Percentiles rank a stretch among this genome's conserved stretches.
Conservation (phyloP, 2,329 filamentous ascomycete species). For the Talaromyces funiculosus region DNA sequence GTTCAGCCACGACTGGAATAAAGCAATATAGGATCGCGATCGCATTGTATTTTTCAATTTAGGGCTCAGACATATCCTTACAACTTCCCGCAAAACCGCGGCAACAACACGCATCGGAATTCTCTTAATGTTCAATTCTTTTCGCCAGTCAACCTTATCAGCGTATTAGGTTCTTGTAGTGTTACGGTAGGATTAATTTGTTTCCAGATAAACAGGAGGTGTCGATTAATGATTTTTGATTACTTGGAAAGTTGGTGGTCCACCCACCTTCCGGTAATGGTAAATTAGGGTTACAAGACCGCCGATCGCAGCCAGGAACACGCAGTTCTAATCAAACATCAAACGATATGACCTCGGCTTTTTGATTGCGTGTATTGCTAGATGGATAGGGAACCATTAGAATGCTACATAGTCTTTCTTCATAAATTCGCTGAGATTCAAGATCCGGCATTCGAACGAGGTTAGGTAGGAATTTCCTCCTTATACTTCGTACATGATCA, state of each 20-base stretch:
- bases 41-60: background rate
- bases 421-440: background rate
- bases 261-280: background rate
- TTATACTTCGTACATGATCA: background rate
- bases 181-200: background rate
- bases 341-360: background rate
- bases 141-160: background rate
- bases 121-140: background rate
- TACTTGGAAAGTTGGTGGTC: background rate
- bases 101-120: background rate
- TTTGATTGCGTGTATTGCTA: background rate
- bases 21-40: background rate
- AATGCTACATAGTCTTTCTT: background rate
- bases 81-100: background rate
- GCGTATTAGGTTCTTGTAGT: background rate
- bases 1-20: background rate
- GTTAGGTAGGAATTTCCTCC: background rate
- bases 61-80: background rate
- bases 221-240: background rate
- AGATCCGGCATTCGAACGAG: background rate
- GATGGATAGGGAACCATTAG: background rate
- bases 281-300: background rate
- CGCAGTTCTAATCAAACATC: background rate
- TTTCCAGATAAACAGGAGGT: background rate
- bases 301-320: background rate